Conservation (phyloP, 2,329 filamentous ascomycete species). For the Colletotrichum sp. region DNA sequence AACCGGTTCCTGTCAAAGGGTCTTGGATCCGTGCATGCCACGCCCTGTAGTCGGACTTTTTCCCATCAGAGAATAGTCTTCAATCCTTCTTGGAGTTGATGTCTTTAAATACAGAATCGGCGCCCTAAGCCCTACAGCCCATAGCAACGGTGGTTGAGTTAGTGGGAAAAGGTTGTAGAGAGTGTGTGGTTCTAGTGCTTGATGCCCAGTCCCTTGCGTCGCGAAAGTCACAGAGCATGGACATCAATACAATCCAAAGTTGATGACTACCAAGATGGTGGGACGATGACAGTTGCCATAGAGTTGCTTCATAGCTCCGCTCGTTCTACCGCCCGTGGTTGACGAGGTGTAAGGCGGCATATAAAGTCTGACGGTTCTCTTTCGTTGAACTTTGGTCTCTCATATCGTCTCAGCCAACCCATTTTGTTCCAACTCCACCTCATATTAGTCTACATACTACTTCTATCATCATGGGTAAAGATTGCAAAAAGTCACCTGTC, state of each 20-base stretch:
- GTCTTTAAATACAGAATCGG: not conserved
- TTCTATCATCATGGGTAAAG: not conserved
- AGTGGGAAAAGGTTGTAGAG: not conserved
- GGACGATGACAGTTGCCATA: not conserved
- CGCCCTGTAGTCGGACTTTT: not conserved
- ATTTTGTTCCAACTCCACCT: not conserved
- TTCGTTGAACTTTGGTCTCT: not conserved
- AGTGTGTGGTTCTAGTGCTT: not conserved
- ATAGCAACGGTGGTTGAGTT: not conserved
- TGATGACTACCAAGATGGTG: not conserved
- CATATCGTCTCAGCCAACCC: not conserved
- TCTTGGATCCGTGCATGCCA: not conserved
- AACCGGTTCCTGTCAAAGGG: not conserved
- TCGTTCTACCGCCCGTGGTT: not conserved
- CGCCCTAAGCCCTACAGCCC: not conserved
- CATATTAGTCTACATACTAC: fast-evolving
- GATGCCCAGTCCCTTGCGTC: not conserved
- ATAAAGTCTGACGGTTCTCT: not conserved
- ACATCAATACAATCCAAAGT: not conserved
- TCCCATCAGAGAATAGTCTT: not conserved
- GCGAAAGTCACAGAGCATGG: not conserved
- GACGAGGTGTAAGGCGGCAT: not conserved
- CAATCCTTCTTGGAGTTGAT: not conserved
- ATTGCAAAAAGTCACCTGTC: not conserved
- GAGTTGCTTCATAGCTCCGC: not conserved